Evolutionary conservation across 2,329 filamentous ascomycete species (phyloP).

Genomic region (Zarea fungicola): DNA sequence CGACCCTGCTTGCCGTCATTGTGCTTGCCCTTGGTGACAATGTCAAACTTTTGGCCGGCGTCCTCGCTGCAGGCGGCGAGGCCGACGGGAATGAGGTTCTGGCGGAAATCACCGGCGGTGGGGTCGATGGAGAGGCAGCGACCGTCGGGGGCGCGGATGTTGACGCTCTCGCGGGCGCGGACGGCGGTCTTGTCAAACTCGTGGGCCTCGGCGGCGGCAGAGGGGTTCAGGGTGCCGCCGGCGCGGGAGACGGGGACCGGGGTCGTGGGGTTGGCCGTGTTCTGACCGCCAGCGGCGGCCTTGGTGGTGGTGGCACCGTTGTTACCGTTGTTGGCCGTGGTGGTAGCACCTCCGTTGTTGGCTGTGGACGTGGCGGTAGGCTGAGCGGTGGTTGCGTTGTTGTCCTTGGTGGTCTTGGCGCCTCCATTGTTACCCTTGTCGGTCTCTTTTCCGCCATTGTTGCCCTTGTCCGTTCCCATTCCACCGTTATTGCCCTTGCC

Average conservation of each 20-base stretch:
- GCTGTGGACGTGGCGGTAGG: too few species aligned
- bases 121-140: conserved; percentile 48
- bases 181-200: conserved; percentile 41
- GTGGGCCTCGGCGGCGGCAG: conserved; percentile 45
- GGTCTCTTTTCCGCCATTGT: background rate
- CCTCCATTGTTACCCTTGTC: background rate
- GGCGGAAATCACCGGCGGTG: conserved; percentile 48
- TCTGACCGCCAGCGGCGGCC: conserved; percentile 2
- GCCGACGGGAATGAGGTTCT: conserved; percentile 47
- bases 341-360: background rate
- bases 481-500: background rate
- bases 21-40: conserved; percentile 45
- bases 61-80: conserved; percentile 40
- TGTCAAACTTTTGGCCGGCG: conserved; percentile 44
- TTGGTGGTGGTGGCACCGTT: conserved; percentile 5
- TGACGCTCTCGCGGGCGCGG: conserved; percentile 38
- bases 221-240: conserved; percentile 43
- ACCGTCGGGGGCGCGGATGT: conserved; percentile 43
- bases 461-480: background rate
- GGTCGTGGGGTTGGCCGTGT: conserved; percentile 34
- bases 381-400: conserved; percentile 2
- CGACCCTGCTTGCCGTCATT: conserved; percentile 37
- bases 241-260: conserved; percentile 45
- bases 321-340: background rate
- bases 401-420: background rate